Conservation (phyloP, 2,329 filamentous ascomycete species). For the Aspergillus sp. region DNA sequence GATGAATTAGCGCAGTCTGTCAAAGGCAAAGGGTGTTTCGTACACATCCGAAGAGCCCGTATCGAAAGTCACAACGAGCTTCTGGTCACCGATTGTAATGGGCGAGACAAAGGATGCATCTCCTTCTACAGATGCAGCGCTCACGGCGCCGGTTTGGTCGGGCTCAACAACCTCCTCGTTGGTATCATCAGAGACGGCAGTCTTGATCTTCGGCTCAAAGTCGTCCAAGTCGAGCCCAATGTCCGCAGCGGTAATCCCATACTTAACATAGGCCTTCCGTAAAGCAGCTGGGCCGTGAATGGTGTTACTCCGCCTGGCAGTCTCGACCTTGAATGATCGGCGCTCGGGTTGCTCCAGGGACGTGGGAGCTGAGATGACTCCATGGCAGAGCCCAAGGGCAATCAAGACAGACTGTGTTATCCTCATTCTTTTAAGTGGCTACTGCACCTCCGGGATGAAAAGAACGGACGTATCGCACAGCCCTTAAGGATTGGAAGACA, state of each 20-base stretch:
- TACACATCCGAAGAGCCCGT: slow-evolving; percentile 73
- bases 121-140: slow-evolving; percentile 63
- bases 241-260: slow-evolving; percentile 53
- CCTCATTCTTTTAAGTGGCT: slow-evolving; percentile 24
- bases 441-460: slow-evolving; percentile 2
- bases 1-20: background rate
- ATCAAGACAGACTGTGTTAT: slow-evolving; percentile 28
- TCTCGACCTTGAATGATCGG: slow-evolving; percentile 61
- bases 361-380: slow-evolving; percentile 36
- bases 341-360: slow-evolving; percentile 24
- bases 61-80: slow-evolving; percentile 69
- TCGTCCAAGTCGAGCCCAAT: slow-evolving; percentile 39
- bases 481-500: background rate
- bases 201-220: slow-evolving; percentile 30
- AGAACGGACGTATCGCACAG: slow-evolving; percentile 2
- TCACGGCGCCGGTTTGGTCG: slow-evolving; percentile 56
- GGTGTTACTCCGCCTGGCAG: slow-evolving; percentile 58
- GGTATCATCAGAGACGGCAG: slow-evolving; percentile 26
- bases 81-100: slow-evolving; percentile 68
- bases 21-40: slow-evolving; percentile 22
- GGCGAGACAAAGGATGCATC: slow-evolving; percentile 71
- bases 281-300: slow-evolving; percentile 63
- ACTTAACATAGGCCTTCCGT: slow-evolving; percentile 68
- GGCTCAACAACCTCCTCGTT: slow-evolving; percentile 25
- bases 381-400: slow-evolving; percentile 31